phyloP scores from a whole-genome alignment of 192 early-diverging fungal genomes.

The Gaertneriomyces sp. region DNA sequence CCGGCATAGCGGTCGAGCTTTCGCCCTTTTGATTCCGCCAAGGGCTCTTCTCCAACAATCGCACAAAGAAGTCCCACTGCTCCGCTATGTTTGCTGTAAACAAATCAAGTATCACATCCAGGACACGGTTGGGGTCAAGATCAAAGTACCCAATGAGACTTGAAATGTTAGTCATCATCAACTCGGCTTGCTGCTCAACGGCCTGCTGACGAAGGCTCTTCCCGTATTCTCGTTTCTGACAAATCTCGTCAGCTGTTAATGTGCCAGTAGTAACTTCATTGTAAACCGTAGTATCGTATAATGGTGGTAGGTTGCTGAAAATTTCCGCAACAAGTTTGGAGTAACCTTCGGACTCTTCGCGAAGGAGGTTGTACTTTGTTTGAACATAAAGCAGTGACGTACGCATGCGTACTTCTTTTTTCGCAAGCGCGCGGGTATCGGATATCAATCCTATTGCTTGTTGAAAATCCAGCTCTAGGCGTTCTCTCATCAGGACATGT shows the following conservation, averaged over 20 bases:
- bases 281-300: slow-evolving; percentile 11
- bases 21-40: slow-evolving; percentile 25
- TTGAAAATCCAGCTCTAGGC: slow-evolving; percentile 55
- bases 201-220: slow-evolving; percentile 5
- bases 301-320: slow-evolving; percentile 30
- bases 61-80: slow-evolving; percentile 69
- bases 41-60: slow-evolving; percentile 48
- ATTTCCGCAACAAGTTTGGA: slow-evolving; percentile 68
- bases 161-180: slow-evolving; percentile 45
- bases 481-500: slow-evolving; percentile 43
- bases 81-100: slow-evolving; percentile 67
- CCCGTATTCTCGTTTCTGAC: not conserved
- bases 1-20: slow-evolving; percentile 2
- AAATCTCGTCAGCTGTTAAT: slow-evolving; percentile 5
- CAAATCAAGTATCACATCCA: slow-evolving; percentile 72
- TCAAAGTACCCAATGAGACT: slow-evolving; percentile 69
- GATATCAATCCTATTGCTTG: slow-evolving; percentile 48
- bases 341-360: slow-evolving; percentile 80
- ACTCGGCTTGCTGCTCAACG: slow-evolving; percentile 14
- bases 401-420: slow-evolving; percentile 51
- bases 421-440: slow-evolving; percentile 34
- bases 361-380: slow-evolving; percentile 75
- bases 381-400: slow-evolving; percentile 67
- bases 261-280: slow-evolving; percentile 11
- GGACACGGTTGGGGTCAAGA: slow-evolving; percentile 79